Evolutionary conservation across 768 basidiomycete genomes (phyloP), one percentile per base, ranked within the genome.

Genomic region (Kwoniella dendrophila): DNA sequence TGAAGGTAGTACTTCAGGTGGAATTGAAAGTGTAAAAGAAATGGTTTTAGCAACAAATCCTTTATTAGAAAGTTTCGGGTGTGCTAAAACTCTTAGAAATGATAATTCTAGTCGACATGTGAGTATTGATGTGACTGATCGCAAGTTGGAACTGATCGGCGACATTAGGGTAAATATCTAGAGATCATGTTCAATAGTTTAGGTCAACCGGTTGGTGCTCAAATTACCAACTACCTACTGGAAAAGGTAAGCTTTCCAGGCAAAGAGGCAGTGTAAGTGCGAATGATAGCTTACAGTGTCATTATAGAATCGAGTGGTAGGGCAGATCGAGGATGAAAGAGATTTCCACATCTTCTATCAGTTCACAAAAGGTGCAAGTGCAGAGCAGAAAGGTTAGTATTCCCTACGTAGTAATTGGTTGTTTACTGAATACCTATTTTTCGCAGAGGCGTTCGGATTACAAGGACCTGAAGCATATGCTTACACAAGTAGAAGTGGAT

Each of bases 331-430:
- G 77, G 89, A 90, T 68, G 96, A 99, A 80, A 87, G 96, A 63
- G 90, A 96, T 78, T 98, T 98, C 80, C 96, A 99, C 74, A 94
- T 99, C 63, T 98, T 99, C 83, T 99, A 98, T 79, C 96, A 99
- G 76, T 96, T 98, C 79, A 97, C 96, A 27, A 99, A 97, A 77
- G 92, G 87, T 4, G 95, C 96, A 3, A 86, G 89, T 6, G 83
- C 87, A 48, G 90, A 88, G 47, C 92, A 97, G 78, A 86, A 92
- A 78, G 92, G 93, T 90, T 71, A 59, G 84, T 76, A 3, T 45
- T 16, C 3, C 30, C 36, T 26, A 20, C 29, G 34, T 30, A 24
- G 29, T 49, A 30, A 3, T 8, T 3, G 12, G 29, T 4, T 36
- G 26, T 33, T 58, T 10, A 34, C 43, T 26, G 49, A 30, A 44